Base-by-base conservation (phyloP, 2,329 filamentous ascomycete genomes). In the Diplodia scrobiculata region DNA sequence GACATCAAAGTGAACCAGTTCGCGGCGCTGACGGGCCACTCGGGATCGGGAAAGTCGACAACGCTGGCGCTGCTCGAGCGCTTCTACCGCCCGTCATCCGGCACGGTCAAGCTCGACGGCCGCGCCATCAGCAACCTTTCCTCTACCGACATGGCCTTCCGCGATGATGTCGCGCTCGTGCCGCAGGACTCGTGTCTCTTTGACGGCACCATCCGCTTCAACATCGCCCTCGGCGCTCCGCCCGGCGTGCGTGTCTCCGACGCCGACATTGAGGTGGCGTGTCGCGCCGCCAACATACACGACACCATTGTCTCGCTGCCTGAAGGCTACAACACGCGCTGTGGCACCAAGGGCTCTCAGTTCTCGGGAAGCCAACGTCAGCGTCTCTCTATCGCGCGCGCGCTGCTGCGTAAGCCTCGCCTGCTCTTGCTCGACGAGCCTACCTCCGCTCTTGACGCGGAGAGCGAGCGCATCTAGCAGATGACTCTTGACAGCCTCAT, bases 201-300 rank as follows among this genome's bases (percentile, higher is more conserved):
- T 66, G 79, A 82, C 63, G 81, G 80, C 2, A 80, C 72, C 32
- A 78, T 83, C n/a, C 76, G 74, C 14, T 83, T 82, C 73, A 83
- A 83, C 67, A 73, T 83, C 27, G 73, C 75, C 1, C 74, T 83
- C 1, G 81, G 81, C 21, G 82, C 85, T 1, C 79, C 82, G 0
- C 86, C 87, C 1, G 83, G 81, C 10, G 78, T 83, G 45, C 81
- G 84, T 34, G 84, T 84, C 1, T 83, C 82, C 0, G 78, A 86
- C 48, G 83, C 80, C 5, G 88, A 90, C 52, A 86, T 91, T 58
- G 82, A 88, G 68, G 84, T 86, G 65, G 89, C 89, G 0, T 91
- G 88, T 72, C 83, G 83, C 66, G 77, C 89, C 17, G 88, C 88
- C 41, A 89, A 89, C 72, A 89, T 91, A 68, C 88, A 91, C 75